Base-by-base conservation (phyloP, 2,329 filamentous ascomycete genomes). In the Colletotrichum zoysiae region DNA sequence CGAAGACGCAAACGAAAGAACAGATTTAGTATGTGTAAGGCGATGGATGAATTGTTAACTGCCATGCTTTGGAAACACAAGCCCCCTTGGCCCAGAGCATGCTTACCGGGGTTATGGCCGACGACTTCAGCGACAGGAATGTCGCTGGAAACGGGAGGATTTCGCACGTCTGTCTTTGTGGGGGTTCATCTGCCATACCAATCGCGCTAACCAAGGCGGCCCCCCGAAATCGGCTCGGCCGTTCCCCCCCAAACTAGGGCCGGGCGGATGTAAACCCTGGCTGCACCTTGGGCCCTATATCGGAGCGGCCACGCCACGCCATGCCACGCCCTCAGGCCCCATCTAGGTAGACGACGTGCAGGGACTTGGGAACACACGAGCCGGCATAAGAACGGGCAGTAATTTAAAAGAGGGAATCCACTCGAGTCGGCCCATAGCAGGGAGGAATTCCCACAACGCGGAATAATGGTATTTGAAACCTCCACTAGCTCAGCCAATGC, bases 201-300 rank as follows among this genome's bases (percentile, higher is more conserved):
- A 64, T 60, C 20, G 46, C 70, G 66, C 70, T 72, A 70, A 48
- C 70, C 20, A 59, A 61, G 56, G 44, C 44, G 8, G 3, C 56
- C 58, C 67, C 55, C 70, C 70, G 70, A 71, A 59, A 58, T 73
- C 70, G 70, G 70, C 70, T 73, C 72, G 72, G 72, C 65, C 70
- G 50, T 71, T 64, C 53, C 51, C 63, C 65, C 61, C 12, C 30
- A 53, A 53, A 65, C 71, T 63, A 72, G 64, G 71, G 70, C 61
- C 67, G 61, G 50, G 46, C 67, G 56, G 56, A 53, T 63, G 61
- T 35, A 53, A 53, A 67, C 70, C 70, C 61, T 67, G 51, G 51
- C 56, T 44, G 44, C 53, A 40, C 60, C 33, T 65, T 56, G 66
- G 55, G 70, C 60, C 73, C 73, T 74, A 74, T 70, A 74, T 74